These are phyloP conservation scores for Colletotrichum trifolii DNA, from an alignment of 2,329 filamentous ascomycete species.

Conservation along the genomic window DNA sequence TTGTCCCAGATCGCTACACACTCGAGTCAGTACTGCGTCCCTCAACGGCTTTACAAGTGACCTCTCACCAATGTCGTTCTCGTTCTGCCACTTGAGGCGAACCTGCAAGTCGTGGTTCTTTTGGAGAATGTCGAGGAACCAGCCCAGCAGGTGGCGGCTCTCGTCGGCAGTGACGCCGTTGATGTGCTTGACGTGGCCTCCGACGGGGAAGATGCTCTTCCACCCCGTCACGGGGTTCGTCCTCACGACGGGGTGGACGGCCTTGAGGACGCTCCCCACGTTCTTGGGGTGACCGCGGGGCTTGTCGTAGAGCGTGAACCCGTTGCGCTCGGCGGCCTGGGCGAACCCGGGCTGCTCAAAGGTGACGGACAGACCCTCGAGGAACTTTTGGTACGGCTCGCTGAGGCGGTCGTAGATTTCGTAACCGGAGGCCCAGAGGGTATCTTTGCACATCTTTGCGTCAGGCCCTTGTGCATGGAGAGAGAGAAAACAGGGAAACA, in stretches of 20 bases:
- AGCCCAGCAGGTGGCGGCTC: constrained; percentile 53
- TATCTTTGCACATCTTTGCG: constrained; percentile 49
- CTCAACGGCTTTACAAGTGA: too few relatives aligned
- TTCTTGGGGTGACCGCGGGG: constrained; percentile 54
- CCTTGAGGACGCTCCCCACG: constrained; percentile 57
- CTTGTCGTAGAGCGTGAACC: constrained; percentile 46
- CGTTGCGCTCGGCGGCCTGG: constrained; percentile 46
- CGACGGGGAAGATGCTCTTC: constrained; percentile 60
- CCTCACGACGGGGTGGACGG: constrained; percentile 66
- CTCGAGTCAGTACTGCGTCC: background rate
- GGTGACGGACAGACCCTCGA: constrained; percentile 62
- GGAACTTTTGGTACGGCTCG: constrained; percentile 60
- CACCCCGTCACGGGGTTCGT: constrained; percentile 73
- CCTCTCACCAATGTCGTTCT: constrained; percentile 50
- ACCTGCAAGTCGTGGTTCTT: constrained; percentile 63
- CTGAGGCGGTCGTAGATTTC: constrained; percentile 69
- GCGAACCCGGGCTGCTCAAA: constrained; percentile 53
- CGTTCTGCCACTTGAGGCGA: constrained; percentile 56
- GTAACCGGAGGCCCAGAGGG: constrained; percentile 72
- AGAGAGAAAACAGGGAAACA: background rate
- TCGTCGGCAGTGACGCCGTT: constrained; percentile 57
- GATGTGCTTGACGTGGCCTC: constrained; percentile 54
- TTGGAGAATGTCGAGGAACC: constrained; percentile 53
- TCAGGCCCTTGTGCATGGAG: background rate
- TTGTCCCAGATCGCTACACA: constrained; percentile 69